These are phyloP conservation scores for Globisporangium cederbergense DNA, from an alignment of 352 stramenopile species.

Conservation along the genomic window DNA sequence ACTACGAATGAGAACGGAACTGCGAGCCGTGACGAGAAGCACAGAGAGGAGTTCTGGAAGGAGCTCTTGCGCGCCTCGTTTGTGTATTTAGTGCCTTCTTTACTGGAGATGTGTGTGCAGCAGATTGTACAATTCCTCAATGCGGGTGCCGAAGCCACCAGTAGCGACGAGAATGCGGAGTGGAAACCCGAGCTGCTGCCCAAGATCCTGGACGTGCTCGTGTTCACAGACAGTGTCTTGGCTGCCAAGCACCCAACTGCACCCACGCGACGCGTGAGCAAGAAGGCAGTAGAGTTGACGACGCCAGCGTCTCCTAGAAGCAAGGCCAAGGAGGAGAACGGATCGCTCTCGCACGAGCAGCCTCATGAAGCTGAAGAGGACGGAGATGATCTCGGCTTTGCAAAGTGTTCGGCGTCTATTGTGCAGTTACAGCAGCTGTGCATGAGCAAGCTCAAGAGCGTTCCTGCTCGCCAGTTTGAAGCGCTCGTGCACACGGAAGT, in stretches of 20 bases:
- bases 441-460: conserved; percentile 46
- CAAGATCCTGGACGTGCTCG: conserved; percentile 40
- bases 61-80: conserved; percentile 65
- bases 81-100: conserved; percentile 64
- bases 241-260: conserved; percentile 32
- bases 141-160: neutral
- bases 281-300: conserved; percentile 11
- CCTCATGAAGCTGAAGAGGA: conserved; percentile 1
- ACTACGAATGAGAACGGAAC: neutral
- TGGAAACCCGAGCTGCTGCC: conserved; percentile 18
- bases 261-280: conserved; percentile 14
- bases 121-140: conserved; percentile 31
- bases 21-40: neutral
- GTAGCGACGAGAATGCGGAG: neutral
- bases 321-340: neutral
- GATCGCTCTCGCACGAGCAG: neutral
- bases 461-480: conserved; percentile 50
- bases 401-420: conserved; percentile 19
- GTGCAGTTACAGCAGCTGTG: conserved; percentile 47
- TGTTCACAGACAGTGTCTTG: conserved; percentile 60
- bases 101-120: conserved; percentile 62
- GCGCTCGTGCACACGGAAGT: conserved; percentile 58
- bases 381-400: conserved; percentile 12
- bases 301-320: neutral
- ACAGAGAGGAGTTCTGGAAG: conserved; percentile 51